These are phyloP conservation scores for Calvatia gigantea DNA, from an alignment of 768 basidiomycete genomes.

Conservation along the genomic window DNA sequence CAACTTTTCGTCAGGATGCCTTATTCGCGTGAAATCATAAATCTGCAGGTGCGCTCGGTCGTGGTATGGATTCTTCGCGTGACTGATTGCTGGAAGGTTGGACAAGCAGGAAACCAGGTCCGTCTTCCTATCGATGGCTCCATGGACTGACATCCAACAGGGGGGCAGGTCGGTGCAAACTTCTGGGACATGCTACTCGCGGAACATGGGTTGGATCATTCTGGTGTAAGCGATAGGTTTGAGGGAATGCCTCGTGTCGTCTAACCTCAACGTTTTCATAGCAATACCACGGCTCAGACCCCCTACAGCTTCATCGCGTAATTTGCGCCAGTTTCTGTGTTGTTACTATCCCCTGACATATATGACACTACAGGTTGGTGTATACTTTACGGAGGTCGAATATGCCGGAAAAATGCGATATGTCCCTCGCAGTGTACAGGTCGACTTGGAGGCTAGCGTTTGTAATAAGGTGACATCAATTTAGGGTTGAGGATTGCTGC, in stretches of 20 bases:
- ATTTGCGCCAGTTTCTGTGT: slow-evolving; percentile 13
- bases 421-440: slow-evolving; percentile 85
- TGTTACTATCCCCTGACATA: background rate
- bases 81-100: slow-evolving; percentile 42
- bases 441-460: slow-evolving; percentile 89
- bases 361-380: slow-evolving; percentile 52
- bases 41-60: slow-evolving; percentile 55
- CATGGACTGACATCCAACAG: background rate
- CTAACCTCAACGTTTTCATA: slow-evolving; percentile 21
- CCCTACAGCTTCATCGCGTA: slow-evolving; percentile 71
- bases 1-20: slow-evolving; percentile 39
- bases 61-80: slow-evolving; percentile 1
- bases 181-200: slow-evolving; percentile 90
- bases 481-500: background rate
- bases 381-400: slow-evolving; percentile 78
- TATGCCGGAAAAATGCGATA: slow-evolving; percentile 57
- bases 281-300: slow-evolving; percentile 72
- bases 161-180: slow-evolving; percentile 60
- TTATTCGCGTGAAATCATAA: slow-evolving; percentile 70
- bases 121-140: slow-evolving; percentile 13
- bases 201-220: slow-evolving; percentile 77
- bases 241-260: background rate
- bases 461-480: slow-evolving; percentile 59
- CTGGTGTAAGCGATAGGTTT: slow-evolving; percentile 48
- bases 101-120: slow-evolving; percentile 63